Evolutionary conservation across 352 stramenopile genomes (phyloP).

Genomic region (Thraustochytrium sp.): DNA sequence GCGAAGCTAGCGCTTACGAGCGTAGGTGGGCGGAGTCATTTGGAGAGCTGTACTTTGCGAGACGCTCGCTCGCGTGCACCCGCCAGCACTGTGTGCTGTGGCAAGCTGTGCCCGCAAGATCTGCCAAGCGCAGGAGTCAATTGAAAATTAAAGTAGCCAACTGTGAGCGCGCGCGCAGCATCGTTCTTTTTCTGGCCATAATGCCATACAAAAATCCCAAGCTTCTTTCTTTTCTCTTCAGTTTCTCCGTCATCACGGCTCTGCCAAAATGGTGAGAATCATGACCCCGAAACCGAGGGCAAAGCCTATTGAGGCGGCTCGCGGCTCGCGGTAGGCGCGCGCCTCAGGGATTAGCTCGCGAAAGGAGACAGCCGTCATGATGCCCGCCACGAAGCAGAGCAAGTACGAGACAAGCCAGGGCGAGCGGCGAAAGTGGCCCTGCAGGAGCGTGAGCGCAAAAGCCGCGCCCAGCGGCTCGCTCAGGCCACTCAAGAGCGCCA

Average conservation of each 20-base stretch:
- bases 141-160: no score
- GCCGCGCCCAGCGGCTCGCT: slow-evolving; percentile 60
- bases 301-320: background rate
- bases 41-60: no score
- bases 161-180: no score
- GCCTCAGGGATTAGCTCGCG: slow-evolving; percentile 43
- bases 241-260: background rate
- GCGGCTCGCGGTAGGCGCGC: background rate
- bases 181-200: no score
- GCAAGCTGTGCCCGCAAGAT: no score
- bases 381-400: slow-evolving; percentile 38
- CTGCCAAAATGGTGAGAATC: background rate
- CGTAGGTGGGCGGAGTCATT: no score
- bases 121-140: no score
- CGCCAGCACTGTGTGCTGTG: no score
- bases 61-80: no score
- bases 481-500: slow-evolving; percentile 59
- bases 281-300: background rate
- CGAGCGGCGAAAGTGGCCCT: background rate
- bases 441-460: slow-evolving; percentile 57
- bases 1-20: no score
- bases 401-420: slow-evolving; percentile 6
- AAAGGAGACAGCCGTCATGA: slow-evolving; percentile 45
- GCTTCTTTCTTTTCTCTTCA: background rate
- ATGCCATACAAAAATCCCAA: no score